These are phyloP conservation scores for Boletus sp. DNA, from an alignment of 768 basidiomycete genomes.

Conservation along the genomic window DNA sequence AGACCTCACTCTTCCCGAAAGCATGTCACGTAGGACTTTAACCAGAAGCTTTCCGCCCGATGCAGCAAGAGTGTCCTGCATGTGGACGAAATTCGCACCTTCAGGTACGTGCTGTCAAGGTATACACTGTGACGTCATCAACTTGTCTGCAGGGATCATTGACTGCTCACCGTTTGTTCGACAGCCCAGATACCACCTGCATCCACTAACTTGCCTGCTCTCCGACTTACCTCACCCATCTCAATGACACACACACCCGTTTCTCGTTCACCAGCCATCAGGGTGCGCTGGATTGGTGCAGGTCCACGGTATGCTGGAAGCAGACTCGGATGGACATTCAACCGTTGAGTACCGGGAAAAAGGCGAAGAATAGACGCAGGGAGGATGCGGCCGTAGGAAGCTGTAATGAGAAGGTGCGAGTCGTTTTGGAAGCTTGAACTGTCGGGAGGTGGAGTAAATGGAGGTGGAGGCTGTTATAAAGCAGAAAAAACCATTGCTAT, in stretches of 20 bases:
- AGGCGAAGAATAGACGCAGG: constrained; percentile 55
- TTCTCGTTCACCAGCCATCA: constrained; percentile 62
- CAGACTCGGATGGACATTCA: constrained; percentile 90
- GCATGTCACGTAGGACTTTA: constrained; percentile 62
- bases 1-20: constrained; percentile 48
- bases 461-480: constrained; percentile 41
- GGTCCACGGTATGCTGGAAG: constrained; percentile 88
- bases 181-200: constrained; percentile 68
- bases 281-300: constrained; percentile 83
- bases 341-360: constrained; percentile 56
- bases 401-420: constrained; percentile 71
- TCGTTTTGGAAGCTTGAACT: constrained; percentile 23
- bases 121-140: background rate
- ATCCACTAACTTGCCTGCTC: constrained; percentile 63
- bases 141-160: background rate
- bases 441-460: constrained; percentile 24
- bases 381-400: constrained; percentile 90
- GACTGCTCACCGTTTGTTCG: constrained; percentile 49
- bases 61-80: constrained; percentile 59
- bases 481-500: constrained; percentile 15
- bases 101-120: constrained; percentile 49
- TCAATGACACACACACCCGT: constrained; percentile 83
- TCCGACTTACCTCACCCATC: constrained; percentile 57
- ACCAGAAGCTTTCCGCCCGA: constrained; percentile 73
- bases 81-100: constrained; percentile 47